Evolutionary conservation across 768 basidiomycete genomes (phyloP), one percentile per base, ranked within the genome.

Genomic region (Agaricus subrufescens): DNA sequence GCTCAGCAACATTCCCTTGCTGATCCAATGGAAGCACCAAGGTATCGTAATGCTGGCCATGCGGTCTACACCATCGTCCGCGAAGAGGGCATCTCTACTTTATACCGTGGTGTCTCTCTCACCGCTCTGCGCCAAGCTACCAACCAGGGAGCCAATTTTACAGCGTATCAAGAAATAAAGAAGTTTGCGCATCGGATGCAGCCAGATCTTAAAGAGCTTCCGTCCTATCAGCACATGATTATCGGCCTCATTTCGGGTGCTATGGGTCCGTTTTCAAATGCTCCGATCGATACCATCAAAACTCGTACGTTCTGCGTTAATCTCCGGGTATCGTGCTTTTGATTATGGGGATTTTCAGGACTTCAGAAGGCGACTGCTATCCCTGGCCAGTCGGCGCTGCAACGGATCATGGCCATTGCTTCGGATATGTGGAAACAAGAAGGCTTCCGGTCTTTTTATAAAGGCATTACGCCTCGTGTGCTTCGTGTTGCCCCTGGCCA

Each of bases 131-230:
- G 97, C 47, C 97, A 99, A 75, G 95, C 97, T 14, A 99, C 96
- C 10, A 99, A 99, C 67, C 97, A 98, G 73, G 96, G 94, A 63
- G 95, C 91, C 25, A 99, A 99, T 71, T 99, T 99, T 65, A 98
- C 97, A 3, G 94, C 89, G 43, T 99, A 98, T 75, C 95, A 97
- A 67, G 93, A 98, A 68, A 76, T 98, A 63, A 99, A 98, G 78
- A 91, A 87, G 66, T 61, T 90, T 50, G 87, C 89, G 12, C 82
- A 90, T 54, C 73, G 72, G 54, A 72, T 81, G 61, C 97, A 99
- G 69, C 96, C 95, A 10, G 83, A 87, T 45, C 71, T 87, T 52
- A 66, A 65, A 0, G 89, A 92, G 40, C 80, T 99, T 29, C 97
- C 97, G 3, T 91, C 91, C 34, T 97, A 91, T 70, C 97, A 99